Evolutionary conservation across 257 asterid genomes (phyloP).

Genomic region (Ilex asprella): DNA sequence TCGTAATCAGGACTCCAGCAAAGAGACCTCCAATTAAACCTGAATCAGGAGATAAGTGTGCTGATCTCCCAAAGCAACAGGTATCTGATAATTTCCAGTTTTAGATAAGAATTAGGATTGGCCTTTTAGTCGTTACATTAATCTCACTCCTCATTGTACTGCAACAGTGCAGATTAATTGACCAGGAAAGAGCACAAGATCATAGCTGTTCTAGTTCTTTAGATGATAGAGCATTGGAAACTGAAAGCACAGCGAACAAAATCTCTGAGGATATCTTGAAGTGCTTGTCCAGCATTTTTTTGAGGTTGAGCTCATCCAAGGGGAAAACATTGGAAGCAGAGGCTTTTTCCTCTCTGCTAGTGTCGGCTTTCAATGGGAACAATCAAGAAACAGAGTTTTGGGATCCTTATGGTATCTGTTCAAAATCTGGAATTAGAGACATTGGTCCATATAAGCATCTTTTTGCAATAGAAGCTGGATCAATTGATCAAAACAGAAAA

Average conservation of each 20-base stretch:
- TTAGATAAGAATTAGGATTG: not conserved
- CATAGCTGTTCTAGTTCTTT: conserved; percentile 38
- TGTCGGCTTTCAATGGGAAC: conserved; percentile 18
- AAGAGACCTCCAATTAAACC: conserved; percentile 28
- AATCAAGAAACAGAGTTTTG: conserved; percentile 26
- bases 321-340: conserved; percentile 52
- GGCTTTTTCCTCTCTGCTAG: conserved; percentile 30
- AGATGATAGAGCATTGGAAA: conserved; percentile 35
- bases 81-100: conserved; percentile 17
- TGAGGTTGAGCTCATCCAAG: conserved; percentile 54
- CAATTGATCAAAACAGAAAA: conserved; percentile 45
- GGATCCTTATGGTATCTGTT: conserved; percentile 45
- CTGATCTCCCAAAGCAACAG: conserved; percentile 41
- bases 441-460: conserved; percentile 45
- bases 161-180: conserved; percentile 55
- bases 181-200: conserved; percentile 44
- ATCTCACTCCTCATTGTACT: conserved; percentile 12
- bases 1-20: conserved; percentile 9
- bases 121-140: not conserved
- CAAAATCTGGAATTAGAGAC: conserved; percentile 33
- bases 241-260: conserved; percentile 47
- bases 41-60: conserved; percentile 23
- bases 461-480: conserved; percentile 37
- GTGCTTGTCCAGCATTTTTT: conserved; percentile 53
- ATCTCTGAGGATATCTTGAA: conserved; percentile 60